Evolutionary conservation across 331 rosid species (phyloP).

Genomic region (Cydonia oblonga): DNA sequence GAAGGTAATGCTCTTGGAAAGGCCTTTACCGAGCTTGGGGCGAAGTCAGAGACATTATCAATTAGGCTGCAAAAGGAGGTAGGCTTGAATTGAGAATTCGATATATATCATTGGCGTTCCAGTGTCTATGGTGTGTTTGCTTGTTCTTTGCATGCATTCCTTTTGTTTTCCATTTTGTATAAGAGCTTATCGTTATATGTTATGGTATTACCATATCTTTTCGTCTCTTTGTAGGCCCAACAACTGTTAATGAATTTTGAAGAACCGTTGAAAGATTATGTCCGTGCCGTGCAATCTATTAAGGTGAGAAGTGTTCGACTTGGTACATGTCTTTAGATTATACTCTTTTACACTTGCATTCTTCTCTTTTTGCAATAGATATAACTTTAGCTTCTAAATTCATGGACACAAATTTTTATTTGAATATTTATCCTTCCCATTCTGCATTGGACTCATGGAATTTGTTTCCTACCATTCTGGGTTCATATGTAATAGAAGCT

Average conservation of each 20-base stretch:
- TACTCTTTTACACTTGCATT: neutral
- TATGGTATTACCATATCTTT: neutral
- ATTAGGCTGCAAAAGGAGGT: slow-evolving; percentile 82
- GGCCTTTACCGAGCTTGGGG: slow-evolving; percentile 88
- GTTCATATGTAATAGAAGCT: neutral
- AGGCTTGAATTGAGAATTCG: slow-evolving; percentile 12
- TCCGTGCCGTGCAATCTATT: slow-evolving; percentile 86
- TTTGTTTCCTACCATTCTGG: neutral
- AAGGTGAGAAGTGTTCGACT: slow-evolving; percentile 34
- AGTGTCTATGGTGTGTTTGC: neutral
- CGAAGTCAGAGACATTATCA: slow-evolving; percentile 70
- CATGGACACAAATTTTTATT: neutral
- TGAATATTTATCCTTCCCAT: neutral
- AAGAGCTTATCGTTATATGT: slow-evolving; percentile 8
- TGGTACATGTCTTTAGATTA: neutral
- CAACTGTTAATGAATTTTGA: slow-evolving; percentile 83
- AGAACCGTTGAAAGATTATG: slow-evolving; percentile 90
- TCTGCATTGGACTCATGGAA: neutral
- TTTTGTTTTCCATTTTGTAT: neutral
- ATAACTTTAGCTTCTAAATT: neutral
- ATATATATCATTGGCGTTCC: neutral
- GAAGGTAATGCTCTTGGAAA: slow-evolving; percentile 81
- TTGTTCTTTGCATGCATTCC: neutral
- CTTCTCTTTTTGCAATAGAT: neutral
- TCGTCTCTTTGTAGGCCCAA: slow-evolving; percentile 47